Base-by-base conservation (phyloP, 1,284 basidiomycete species). In the Mycena citricolor region DNA sequence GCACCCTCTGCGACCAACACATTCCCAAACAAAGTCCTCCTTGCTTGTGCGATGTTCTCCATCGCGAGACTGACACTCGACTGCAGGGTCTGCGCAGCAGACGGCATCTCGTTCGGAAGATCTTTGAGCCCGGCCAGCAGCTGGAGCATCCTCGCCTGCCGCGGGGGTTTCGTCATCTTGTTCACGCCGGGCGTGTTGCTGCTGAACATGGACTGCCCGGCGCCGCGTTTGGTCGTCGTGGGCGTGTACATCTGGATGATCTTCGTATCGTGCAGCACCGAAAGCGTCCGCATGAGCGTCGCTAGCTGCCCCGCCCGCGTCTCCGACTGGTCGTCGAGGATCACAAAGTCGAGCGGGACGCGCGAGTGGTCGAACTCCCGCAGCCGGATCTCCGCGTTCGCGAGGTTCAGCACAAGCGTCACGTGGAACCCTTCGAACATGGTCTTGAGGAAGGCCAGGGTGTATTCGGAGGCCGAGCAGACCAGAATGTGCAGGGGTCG, bases 161-260 rank as follows among this genome's bases (percentile, higher is more conserved):
- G 69, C 10, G 81, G 81, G 1, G 83, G 83, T 59, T 85, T 86
- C 12, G 80, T 84, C 70, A 85, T 77, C 50, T 81, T 77, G 20
- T 79, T 65, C 8, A 85, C 73, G n/a, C 78, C 77, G 1, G 76
- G 69, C 14, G 70, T 73, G 38, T 68, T 69, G 51, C 64, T 77
- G 35, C 66, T 71, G 25, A 74, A 74, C 19, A 76, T 65, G 1
- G 71, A 63, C 35, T 73, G 71, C 14, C 77, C 75, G 4, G 75
- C 67, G 25, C 74, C 65, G 45, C 70, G 73, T 36, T 69, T 65
- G n/a, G 45, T 52, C 20, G 78, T 77, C 1, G 79, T 83, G 3
- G 83, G 83, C 2, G 83, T 85, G 58, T 82, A 85, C 20, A 86
- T 66, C 54, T 86, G 83, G 7, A 86, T 70, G 42, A 84, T 64